Evolutionary conservation across 2,329 filamentous ascomycete species (phyloP), one percentile per base, ranked within the genome.

Genomic region (Gnomoniopsis smithogilvyi): DNA sequence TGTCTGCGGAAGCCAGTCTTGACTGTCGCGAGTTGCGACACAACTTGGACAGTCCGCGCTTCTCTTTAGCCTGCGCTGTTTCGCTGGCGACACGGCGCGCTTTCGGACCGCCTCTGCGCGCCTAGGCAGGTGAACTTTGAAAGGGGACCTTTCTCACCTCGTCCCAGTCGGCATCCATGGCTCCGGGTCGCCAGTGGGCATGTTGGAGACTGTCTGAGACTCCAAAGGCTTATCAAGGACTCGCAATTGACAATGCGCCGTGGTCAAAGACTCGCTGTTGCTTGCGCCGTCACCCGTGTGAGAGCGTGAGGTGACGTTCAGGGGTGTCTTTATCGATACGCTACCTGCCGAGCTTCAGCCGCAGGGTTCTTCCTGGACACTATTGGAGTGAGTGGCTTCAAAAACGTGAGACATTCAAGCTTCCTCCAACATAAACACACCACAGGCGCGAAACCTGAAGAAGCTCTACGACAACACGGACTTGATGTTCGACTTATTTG

Each of bases 151-250:
- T 26, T 76, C 81, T 69, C 74, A 84, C 85, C 80, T 88, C 84
- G 75, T 86, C 84, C 85, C 85, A 88, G 74, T 87, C 85, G 73
- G 80, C 82, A 74, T 88, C 85, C 85, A 87, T 87, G 69, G 56
- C 50, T 57, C 54, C 51, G 60, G 58, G 45, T 60, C 60, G 60
- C 60, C 60, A 62, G 60, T 58, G 59, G 60, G 60, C 60, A 62
- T 62, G 46, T 57, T 62, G 60, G 41, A 54, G 53, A 33, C 26
- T 41, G 36, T 24, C 26, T 24, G 45, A 43, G 38, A 26, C 33
- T 38, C 51, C 50, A 38, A 52, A 22, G 49, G 21, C 11, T 12
- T 26, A n/a, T 51, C n/a, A 47, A 36, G 33, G 36, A 15, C 12
- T 38, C 45, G 30, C 26, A 47, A 24, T 43, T 45, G 34, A 51